A percentile compares a stretch with the other conserved stretches of the same genome.
These are phyloP conservation scores for Rhododendron williamsianum DNA, from an alignment of 148 eudicot species.

Conservation along the genomic window DNA sequence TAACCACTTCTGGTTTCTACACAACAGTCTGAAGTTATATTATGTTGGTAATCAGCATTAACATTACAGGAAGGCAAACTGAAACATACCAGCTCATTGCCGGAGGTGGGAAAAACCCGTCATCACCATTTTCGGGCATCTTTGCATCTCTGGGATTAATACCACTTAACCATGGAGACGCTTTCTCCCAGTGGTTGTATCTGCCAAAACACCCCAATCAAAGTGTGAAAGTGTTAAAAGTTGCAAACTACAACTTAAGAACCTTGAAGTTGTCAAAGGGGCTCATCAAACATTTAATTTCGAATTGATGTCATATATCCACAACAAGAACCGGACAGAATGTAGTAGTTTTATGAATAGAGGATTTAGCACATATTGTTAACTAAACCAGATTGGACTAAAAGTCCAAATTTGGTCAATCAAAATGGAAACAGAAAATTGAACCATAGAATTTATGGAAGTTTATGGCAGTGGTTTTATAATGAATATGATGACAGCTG, in stretches of 20 bases:
- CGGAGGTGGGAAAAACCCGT: constrained; percentile 83
- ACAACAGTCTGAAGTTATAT: constrained; percentile 17
- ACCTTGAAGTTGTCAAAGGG: neutral
- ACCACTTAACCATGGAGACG: constrained; percentile 86
- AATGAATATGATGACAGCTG: neutral
- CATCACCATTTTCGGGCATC: constrained; percentile 91
- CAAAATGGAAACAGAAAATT: neutral
- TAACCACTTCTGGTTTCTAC: constrained; percentile 94
- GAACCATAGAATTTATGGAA: neutral
- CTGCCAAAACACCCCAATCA: constrained; percentile 32
- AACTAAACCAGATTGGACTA: neutral
- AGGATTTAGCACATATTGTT: neutral
- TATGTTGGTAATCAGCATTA: neutral
- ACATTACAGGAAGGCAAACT: constrained; percentile 1
- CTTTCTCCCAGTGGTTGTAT: constrained; percentile 62
- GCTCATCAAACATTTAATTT: neutral
- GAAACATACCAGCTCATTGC: constrained; percentile 72
- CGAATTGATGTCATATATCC: neutral
- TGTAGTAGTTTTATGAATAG: neutral
- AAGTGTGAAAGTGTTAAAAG: neutral
- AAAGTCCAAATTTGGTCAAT: neutral
- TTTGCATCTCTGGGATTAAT: constrained; percentile 69
- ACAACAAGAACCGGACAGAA: neutral
- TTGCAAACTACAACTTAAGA: neutral
- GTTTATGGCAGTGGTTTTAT: neutral